Conservation (phyloP, 202 grass and related monocot genomes). For the Dendrocalamus latiflorus region DNA sequence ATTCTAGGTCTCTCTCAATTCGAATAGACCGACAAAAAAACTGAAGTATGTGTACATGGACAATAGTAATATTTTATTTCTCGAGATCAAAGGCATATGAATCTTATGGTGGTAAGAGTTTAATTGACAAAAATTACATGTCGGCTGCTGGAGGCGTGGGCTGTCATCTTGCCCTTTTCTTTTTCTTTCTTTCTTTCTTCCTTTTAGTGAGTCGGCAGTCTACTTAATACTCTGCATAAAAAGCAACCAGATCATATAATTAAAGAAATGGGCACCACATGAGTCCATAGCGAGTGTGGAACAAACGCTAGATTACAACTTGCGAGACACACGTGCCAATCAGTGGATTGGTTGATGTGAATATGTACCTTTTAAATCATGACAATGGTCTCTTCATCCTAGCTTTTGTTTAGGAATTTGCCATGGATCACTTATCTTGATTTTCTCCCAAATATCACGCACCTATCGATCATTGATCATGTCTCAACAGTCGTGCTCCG, state of each 20-base stretch:
- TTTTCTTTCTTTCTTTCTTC: neutral
- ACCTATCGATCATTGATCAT: neutral
- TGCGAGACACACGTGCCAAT: neutral
- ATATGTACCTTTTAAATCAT: neutral
- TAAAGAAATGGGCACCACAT: neutral
- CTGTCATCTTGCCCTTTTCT: neutral
- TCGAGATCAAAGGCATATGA: neutral
- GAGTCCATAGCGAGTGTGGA: neutral
- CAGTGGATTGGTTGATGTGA: neutral
- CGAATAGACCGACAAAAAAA: neutral
- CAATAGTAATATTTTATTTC: neutral
- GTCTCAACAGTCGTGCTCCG: neutral
- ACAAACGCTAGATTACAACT: conserved; percentile 3
- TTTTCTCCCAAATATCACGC: neutral
- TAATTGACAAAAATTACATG: neutral
- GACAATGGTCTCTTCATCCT: neutral
- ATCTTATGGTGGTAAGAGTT: neutral
- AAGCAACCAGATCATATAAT: neutral
- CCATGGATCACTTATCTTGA: neutral
- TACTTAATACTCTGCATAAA: neutral
- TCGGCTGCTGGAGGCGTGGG: neutral
- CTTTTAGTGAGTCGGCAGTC: neutral
- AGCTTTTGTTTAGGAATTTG: neutral
- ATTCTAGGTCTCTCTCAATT: neutral
- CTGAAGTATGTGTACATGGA: neutral